Evolutionary conservation across 257 asterid species (phyloP).

Genomic region (Jasminum sambac): DNA sequence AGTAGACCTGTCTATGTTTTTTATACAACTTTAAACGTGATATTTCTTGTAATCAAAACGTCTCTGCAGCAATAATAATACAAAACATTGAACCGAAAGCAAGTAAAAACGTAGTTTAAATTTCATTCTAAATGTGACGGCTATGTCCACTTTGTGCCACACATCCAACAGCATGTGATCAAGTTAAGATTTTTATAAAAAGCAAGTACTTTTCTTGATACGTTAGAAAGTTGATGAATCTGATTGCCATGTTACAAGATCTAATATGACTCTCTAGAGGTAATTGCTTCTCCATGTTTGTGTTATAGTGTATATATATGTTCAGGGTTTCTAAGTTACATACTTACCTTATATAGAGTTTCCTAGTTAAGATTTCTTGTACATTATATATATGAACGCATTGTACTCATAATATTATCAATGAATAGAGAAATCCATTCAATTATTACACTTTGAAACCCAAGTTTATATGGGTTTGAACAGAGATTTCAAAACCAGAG

Average conservation of each 20-base stretch:
- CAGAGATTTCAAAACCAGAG: not conserved
- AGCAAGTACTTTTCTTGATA: not conserved
- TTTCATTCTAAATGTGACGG: not conserved
- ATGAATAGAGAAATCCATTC: too few relatives aligned
- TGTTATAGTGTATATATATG: too few relatives aligned
- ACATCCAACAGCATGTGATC: not conserved
- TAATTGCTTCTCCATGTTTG: not conserved
- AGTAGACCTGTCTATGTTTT: not conserved
- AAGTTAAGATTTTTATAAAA: not conserved
- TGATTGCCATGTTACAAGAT: not conserved
- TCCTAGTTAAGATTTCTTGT: too few relatives aligned
- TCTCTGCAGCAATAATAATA: not conserved
- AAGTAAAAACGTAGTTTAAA: not conserved
- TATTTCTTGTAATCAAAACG: not conserved
- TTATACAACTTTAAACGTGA: not conserved
- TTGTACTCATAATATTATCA: too few relatives aligned
- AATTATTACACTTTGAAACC: not conserved
- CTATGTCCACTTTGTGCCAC: not conserved
- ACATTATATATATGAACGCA: too few relatives aligned
- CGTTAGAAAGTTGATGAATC: not conserved
- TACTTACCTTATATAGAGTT: too few relatives aligned
- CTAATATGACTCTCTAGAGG: not conserved
- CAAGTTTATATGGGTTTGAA: not conserved
- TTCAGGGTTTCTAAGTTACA: too few relatives aligned
- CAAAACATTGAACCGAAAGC: not conserved